Evolutionary conservation across 129 eudicot species (phyloP), one percentile per base, ranked within the genome.

Genomic region (Artemisia argyi): DNA sequence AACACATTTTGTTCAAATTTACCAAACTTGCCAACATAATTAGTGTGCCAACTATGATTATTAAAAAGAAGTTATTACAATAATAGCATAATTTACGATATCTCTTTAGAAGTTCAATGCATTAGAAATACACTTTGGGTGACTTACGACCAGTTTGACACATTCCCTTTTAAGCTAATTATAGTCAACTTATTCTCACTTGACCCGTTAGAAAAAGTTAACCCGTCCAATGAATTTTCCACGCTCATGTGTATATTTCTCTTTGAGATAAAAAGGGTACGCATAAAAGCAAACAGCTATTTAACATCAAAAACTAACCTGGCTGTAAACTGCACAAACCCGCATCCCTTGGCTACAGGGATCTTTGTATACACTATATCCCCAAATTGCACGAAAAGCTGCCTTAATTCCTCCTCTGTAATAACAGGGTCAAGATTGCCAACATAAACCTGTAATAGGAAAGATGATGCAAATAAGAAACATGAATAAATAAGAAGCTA

Each of bases 371-470:
- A 86, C n/a, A 80, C 76, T 61, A 95, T 88, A 54, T 95, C 99
- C 56, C 99, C 96, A 56, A 90, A 89, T 67, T 83, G 99, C 83
- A 83, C 54, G 80, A 91, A 95, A 57, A 82, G 77, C 81, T 88
- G 97, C 83, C 85, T 90, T 87, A 95, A 53, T 80, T 95, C 99
- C 56, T 95, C 99, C 73, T 90, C 99, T 5, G 94, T 81, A 44
- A 94, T 83, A 80, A 72, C 88, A 72, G 89, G 84, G 76, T 95
- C 97, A 85, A 95, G 86, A 81, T 88, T 95, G 55, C 97, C 96
- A 15, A 95, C 26, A 71, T 82, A 95, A 68, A 95, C 77, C 99
- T 90, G 86, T 72, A 84, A 68, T 59, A 63, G 3, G 11, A 49
- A 53, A 66, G 63, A 72, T 73, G 30, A 15, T 64, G 58, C 22